phyloP scores from a whole-genome alignment of 352 stramenopile genomes.

The Phytophthora pseudosyringae region DNA sequence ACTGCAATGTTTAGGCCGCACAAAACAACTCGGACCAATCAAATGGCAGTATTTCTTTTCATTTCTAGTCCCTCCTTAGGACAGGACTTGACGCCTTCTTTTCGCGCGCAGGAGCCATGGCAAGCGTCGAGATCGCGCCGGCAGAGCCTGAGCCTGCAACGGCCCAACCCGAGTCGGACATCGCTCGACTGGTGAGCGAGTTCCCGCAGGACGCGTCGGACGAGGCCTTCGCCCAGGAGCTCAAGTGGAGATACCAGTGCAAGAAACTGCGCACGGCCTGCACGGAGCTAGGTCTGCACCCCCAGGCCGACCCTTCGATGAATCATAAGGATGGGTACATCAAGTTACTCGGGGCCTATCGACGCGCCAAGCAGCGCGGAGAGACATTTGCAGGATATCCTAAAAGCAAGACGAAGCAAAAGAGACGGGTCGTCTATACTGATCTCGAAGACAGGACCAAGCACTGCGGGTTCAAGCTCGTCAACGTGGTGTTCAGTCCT shows the following conservation, averaged over 20 bases:
- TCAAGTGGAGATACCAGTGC: slow-evolving; percentile 13
- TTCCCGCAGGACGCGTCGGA: slow-evolving; percentile 17
- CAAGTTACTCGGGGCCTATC: slow-evolving; percentile 13
- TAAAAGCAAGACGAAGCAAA: slow-evolving; percentile 5
- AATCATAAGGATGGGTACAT: slow-evolving; percentile 27
- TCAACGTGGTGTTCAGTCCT: slow-evolving; percentile 27
- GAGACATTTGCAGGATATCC: slow-evolving; percentile 12
- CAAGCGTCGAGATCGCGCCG: slow-evolving; percentile 1
- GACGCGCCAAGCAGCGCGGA: slow-evolving; percentile 12
- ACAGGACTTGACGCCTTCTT: background rate
- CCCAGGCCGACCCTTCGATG: slow-evolving; percentile 17
- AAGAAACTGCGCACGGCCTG: slow-evolving; percentile 16
- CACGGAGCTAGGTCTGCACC: slow-evolving; percentile 20
- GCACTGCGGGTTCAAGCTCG: slow-evolving; percentile 20
- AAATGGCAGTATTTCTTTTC: background rate
- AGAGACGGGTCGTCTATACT: background rate
- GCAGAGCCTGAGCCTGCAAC: background rate
- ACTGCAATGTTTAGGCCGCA: too few relatives aligned
- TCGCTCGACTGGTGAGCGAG: slow-evolving; percentile 7
- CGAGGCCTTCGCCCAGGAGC: slow-evolving; percentile 7
- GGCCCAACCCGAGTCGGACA: background rate
- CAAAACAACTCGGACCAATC: background rate
- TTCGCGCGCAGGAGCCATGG: background rate
- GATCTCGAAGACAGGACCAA: slow-evolving; percentile 15
- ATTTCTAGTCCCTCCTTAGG: background rate